Base-by-base conservation (phyloP, 768 basidiomycete genomes). In the Suillus decipiens region DNA sequence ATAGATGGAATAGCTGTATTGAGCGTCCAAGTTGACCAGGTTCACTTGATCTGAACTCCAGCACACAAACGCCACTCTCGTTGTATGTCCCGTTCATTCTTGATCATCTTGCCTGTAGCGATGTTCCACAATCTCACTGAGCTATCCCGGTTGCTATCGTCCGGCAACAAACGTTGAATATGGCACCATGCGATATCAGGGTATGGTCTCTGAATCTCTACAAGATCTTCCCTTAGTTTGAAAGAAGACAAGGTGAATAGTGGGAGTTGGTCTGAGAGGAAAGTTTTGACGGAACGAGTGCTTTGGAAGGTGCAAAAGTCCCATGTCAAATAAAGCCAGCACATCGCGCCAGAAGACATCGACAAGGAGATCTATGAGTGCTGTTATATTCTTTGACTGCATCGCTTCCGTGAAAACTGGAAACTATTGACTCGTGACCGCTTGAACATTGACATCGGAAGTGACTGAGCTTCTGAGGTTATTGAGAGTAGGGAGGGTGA, bases 321-420 rank as follows among this genome's bases (percentile, higher is more conserved):
- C 86, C 86, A 88, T 19, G 87, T 88, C n/a, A n/a, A n/a, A n/a
- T 60, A 89, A 77, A 0, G 83, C 79, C n/a, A 87, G 79, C 59
- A 83, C 76, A 65, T 89, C 87, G 15, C 86, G 75, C 88, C 87
- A 89, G 63, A 82, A 82, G 6, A 77, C 77, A 54, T 70, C 71
- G 37, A 79, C 60, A 51, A 77, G 69, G 28, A 78, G 59, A 15
- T 68, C 68, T n/a, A 78, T 62, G 42, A 84, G 68, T 17, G 72
- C 72, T 28, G 74, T 70, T 19, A 76, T 73, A 48, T 81, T 72
- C 61, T 73, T 73, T 22, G 72, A 65, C 57, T 73, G 69, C 17
- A 79, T 69, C 37, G 71, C 72, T 59, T 71, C 67, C 12, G 68
- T 37, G 67, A 85, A 82, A 7, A 72, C 67, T n/a, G 67, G 43